phyloP scores from a whole-genome alignment of 2,329 filamentous ascomycete genomes.

The Penicillium hesseltinei region DNA sequence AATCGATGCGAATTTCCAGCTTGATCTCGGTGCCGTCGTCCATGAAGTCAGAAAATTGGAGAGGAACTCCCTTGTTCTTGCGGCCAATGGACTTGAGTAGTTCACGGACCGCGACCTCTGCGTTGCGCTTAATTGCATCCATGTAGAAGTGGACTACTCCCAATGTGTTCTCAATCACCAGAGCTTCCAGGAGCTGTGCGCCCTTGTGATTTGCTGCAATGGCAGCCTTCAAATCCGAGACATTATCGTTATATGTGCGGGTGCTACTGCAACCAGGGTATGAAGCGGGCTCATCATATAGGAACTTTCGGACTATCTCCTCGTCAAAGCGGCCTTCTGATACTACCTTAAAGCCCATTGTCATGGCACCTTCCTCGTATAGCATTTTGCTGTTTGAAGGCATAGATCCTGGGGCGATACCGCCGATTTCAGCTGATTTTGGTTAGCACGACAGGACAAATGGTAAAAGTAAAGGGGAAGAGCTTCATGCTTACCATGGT shows the following conservation, averaged over 20 bases:
- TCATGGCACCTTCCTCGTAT: conserved; percentile 53
- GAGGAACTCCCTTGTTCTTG: conserved; percentile 59
- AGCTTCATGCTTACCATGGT: conserved; percentile 51
- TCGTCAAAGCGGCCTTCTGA: conserved; percentile 72
- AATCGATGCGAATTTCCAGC: conserved; percentile 69
- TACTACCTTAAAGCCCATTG: conserved; percentile 65
- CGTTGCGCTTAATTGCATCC: conserved; percentile 62
- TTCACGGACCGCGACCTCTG: conserved; percentile 67
- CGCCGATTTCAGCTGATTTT: conserved; percentile 69
- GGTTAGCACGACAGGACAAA: not conserved
- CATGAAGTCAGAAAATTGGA: conserved; percentile 67
- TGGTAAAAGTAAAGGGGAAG: not conserved
- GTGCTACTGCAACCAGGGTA: conserved; percentile 72
- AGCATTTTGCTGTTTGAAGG: conserved; percentile 52
- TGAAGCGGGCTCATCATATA: conserved; percentile 67
- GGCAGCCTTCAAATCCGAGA: conserved; percentile 48
- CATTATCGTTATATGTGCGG: conserved; percentile 54
- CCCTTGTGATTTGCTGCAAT: conserved; percentile 48
- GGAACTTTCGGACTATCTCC: conserved; percentile 63
- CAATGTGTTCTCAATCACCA: conserved; percentile 37
- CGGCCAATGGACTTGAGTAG: conserved; percentile 34
- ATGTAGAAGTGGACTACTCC: conserved; percentile 43
- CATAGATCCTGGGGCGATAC: conserved; percentile 79
- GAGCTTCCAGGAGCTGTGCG: conserved; percentile 33
- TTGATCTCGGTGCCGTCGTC: conserved; percentile 75